Percentiles rank a stretch among this genome's conserved stretches.
Conservation (phyloP, 805 yeast genomes). For the Metschnikowia drakensbergensis region DNA sequence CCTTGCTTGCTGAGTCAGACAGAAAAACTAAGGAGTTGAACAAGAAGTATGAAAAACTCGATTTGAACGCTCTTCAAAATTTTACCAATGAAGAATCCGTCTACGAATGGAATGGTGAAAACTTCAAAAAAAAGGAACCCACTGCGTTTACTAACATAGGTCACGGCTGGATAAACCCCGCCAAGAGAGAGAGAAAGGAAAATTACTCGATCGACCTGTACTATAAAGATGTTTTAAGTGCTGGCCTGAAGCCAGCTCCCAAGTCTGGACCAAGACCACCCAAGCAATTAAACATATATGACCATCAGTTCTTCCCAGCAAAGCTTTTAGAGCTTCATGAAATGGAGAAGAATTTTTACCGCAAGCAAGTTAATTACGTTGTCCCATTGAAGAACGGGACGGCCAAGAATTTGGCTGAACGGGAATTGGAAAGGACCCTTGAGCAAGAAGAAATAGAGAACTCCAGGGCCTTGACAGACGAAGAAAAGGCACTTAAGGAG, state of each 20-base stretch:
- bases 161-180: conserved; percentile 76
- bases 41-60: conserved; percentile 60
- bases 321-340: conserved; percentile 72
- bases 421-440: conserved; percentile 45
- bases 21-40: conserved; percentile 58
- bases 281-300: conserved; percentile 74
- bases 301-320: conserved; percentile 88
- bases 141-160: conserved; percentile 46
- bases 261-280: conserved; percentile 75
- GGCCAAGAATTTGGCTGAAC: conserved; percentile 27
- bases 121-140: conserved; percentile 59
- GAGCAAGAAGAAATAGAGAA: conserved; percentile 72
- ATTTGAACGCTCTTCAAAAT: conserved; percentile 74
- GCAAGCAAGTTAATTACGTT: conserved; percentile 60
- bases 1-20: conserved; percentile 57
- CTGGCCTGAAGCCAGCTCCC: conserved; percentile 46
- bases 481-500: conserved; percentile 63
- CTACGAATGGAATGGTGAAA: conserved; percentile 86
- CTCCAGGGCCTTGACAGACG: conserved; percentile 79
- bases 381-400: conserved; percentile 62
- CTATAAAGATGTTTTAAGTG: conserved; percentile 72
- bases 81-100: conserved; percentile 65
- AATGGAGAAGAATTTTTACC: conserved; percentile 72
- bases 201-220: conserved; percentile 87
- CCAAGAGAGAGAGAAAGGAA: conserved; percentile 79